Conservation (phyloP, 495 filamentous ascomycete species). For the Penicillium mononematosum region DNA sequence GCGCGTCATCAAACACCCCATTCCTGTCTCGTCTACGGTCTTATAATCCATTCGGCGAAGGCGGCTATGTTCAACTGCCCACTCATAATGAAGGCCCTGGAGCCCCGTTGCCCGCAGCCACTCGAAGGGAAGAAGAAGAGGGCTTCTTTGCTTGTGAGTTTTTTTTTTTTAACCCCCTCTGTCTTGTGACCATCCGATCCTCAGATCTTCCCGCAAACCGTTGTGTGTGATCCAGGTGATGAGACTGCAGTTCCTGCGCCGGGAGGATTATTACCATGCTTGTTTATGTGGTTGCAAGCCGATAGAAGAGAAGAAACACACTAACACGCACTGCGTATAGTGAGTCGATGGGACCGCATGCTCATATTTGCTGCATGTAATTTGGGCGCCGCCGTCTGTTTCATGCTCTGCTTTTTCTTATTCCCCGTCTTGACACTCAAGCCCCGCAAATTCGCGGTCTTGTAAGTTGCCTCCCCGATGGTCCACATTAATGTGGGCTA, state of each 20-base stretch:
- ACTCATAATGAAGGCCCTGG: conserved; percentile 74
- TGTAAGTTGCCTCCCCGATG: conserved; percentile 65
- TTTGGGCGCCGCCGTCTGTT: conserved; percentile 83
- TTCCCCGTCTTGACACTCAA: conserved; percentile 74
- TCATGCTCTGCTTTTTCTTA: conserved; percentile 85
- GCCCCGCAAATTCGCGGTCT: conserved; percentile 90
- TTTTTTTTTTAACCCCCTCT: neutral
- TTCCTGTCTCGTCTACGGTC: conserved; percentile 79
- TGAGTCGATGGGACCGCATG: conserved; percentile 95
- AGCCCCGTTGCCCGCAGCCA: conserved; percentile 82
- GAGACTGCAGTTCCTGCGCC: conserved; percentile 42
- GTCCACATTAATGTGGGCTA: conserved; percentile 5
- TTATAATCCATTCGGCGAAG: conserved; percentile 82
- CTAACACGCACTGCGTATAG: conserved; percentile 50
- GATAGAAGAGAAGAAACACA: conserved; percentile 16
- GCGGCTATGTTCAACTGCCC: conserved; percentile 89
- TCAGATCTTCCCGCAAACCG: conserved; percentile 25
- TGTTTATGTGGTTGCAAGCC: conserved; percentile 22
- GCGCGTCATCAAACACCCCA: conserved; percentile 63
- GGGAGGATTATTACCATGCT: conserved; percentile 27
- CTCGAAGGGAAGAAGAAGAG: conserved; percentile 88
- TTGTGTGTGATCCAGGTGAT: conserved; percentile 37
- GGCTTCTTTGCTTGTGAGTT: conserved; percentile 94
- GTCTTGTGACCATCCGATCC: conserved; percentile 23
- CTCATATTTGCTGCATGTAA: conserved; percentile 92